These are phyloP conservation scores for Termitomyces bulborhizus DNA, from an alignment of 768 basidiomycete genomes.

Conservation along the genomic window DNA sequence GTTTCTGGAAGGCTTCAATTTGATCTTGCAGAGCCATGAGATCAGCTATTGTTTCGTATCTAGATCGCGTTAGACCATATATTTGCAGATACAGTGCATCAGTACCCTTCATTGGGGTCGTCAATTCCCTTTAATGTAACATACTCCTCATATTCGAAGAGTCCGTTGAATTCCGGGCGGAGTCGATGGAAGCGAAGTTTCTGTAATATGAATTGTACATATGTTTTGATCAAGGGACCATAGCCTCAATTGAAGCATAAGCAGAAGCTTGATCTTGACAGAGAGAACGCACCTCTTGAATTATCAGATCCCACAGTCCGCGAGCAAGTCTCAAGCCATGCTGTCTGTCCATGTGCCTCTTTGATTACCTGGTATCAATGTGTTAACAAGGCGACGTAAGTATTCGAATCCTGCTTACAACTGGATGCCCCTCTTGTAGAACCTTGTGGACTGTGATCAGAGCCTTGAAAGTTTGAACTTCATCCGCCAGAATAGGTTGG, in stretches of 20 bases:
- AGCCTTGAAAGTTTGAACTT: constrained; percentile 97
- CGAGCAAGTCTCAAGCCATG: constrained; percentile 97
- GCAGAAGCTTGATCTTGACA: background rate
- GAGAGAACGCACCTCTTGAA: constrained; percentile 51
- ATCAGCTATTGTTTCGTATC: constrained; percentile 97
- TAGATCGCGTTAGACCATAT: constrained; percentile 24
- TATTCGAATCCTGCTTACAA: constrained; percentile 41
- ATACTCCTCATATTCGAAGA: constrained; percentile 99
- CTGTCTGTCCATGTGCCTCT: constrained; percentile 94
- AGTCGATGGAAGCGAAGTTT: constrained; percentile 95
- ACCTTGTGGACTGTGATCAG: constrained; percentile 98
- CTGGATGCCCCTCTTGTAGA: constrained; percentile 94
- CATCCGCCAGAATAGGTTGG: constrained; percentile 94
- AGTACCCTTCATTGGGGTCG: constrained; percentile 98
- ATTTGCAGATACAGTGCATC: constrained; percentile 5
- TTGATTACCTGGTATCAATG: constrained; percentile 71
- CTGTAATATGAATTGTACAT: constrained; percentile 91
- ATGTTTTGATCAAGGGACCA: constrained; percentile 86
- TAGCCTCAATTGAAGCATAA: constrained; percentile 55
- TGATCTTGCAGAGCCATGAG: constrained; percentile 98
- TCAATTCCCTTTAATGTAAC: constrained; percentile 95
- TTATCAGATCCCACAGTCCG: constrained; percentile 79
- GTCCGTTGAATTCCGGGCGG: constrained; percentile 95
- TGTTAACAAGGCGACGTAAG: background rate
- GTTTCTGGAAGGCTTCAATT: constrained; percentile 97